These are phyloP conservation scores for Cucurbita ficifolia DNA, from an alignment of 306 rosid species.

Conservation along the genomic window DNA sequence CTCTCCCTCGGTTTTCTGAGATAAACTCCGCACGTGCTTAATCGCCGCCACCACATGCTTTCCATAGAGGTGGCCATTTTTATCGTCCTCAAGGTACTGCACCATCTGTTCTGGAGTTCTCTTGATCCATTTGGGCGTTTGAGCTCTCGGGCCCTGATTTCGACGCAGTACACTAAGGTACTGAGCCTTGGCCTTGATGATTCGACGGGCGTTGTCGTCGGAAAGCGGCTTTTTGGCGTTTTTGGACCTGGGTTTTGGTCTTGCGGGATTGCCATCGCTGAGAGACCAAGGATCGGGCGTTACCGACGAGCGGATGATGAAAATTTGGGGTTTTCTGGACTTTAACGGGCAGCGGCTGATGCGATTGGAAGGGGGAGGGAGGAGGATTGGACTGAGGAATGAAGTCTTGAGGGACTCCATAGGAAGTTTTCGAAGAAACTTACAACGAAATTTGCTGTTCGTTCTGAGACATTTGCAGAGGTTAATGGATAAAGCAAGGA, in stretches of 20 bases:
- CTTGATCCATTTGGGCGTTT: constrained; percentile 80
- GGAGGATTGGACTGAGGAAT: constrained; percentile 21
- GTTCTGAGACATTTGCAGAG: neutral
- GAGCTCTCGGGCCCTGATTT: constrained; percentile 80
- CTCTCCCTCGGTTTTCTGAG: constrained; percentile 25
- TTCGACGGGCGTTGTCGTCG: constrained; percentile 84
- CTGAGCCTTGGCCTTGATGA: constrained; percentile 55
- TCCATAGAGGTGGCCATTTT: constrained; percentile 58
- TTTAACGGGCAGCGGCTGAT: neutral
- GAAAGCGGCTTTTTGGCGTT: constrained; percentile 61
- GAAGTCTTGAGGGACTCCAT: constrained; percentile 51
- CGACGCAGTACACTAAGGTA: constrained; percentile 47
- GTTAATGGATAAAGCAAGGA: neutral
- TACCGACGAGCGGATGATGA: constrained; percentile 19
- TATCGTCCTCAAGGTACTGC: constrained; percentile 55
- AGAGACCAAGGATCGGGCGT: constrained; percentile 82
- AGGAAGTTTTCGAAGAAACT: neutral
- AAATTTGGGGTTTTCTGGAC: neutral
- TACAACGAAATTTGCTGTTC: neutral
- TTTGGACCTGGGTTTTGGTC: constrained; percentile 41
- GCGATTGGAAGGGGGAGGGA: constrained; percentile 3
- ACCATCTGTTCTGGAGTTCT: constrained; percentile 90
- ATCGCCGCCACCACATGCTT: constrained; percentile 82
- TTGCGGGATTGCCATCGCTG: constrained; percentile 33
- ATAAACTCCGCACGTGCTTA: constrained; percentile 47